Evolutionary conservation across 2,329 filamentous ascomycete genomes (phyloP).

Genomic region (Fusarium sublunatum): DNA sequence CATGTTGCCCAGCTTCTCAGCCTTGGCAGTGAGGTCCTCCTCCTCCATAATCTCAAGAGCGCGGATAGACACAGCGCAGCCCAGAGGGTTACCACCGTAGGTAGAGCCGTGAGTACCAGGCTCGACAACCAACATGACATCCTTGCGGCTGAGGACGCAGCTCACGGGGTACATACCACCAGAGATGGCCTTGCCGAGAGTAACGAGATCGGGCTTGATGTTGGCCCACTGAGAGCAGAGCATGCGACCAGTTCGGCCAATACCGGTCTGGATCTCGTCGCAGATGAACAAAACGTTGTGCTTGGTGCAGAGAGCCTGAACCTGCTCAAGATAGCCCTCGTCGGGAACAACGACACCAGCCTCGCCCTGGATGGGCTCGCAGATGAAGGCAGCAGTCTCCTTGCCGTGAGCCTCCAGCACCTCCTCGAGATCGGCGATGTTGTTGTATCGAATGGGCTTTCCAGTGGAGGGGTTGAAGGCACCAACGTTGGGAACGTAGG

Average conservation of each 20-base stretch:
- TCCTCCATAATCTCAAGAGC: constrained; percentile 94
- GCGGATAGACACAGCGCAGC: constrained; percentile 93
- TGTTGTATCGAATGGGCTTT: constrained; percentile 38
- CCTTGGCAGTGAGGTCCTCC: constrained; percentile 85
- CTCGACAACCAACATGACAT: constrained; percentile 95
- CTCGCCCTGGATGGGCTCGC: constrained; percentile 73
- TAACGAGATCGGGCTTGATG: constrained; percentile 94
- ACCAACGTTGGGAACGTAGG: constrained; percentile 90
- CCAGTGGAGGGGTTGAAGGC: constrained; percentile 57
- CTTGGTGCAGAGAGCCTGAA: constrained; percentile 88
- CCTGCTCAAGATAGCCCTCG: constrained; percentile 78
- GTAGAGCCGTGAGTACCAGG: constrained; percentile 97
- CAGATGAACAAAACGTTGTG: constrained; percentile 96
- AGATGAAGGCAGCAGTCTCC: constrained; percentile 39
- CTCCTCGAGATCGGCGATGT: constrained; percentile 38
- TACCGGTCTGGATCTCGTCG: constrained; percentile 98
- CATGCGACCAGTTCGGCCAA: constrained; percentile 93
- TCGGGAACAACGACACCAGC: constrained; percentile 96
- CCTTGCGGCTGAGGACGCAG: constrained; percentile 85
- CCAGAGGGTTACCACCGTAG: constrained; percentile 97
- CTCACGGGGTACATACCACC: constrained; percentile 99
- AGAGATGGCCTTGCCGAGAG: constrained; percentile 96
- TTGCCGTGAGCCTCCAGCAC: constrained; percentile 36
- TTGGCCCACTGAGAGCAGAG: constrained; percentile 94
- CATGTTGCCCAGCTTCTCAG: constrained; percentile 81